A percentile compares a stretch with the other conserved stretches of the same genome.
phyloP scores from a whole-genome alignment of 1,284 basidiomycete genomes.

The Flammula alnicola region DNA sequence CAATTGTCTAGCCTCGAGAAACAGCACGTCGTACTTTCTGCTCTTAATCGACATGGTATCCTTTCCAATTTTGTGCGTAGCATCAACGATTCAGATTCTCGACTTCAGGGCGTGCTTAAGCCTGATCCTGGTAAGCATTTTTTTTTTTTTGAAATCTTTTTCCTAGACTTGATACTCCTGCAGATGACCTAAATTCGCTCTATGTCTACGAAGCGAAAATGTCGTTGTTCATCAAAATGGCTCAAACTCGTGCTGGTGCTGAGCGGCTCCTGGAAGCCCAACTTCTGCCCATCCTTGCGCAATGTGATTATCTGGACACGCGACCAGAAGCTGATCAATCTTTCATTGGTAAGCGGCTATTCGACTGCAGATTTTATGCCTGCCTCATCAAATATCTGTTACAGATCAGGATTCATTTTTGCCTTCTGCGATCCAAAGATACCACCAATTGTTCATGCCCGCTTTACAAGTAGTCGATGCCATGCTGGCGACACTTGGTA shows the following conservation, averaged over 20 bases:
- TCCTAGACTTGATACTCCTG: conserved; percentile 12
- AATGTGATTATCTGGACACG: conserved; percentile 88
- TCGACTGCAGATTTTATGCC: too few species aligned
- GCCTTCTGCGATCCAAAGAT: conserved; percentile 85
- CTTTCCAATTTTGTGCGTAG: conserved; percentile 84
- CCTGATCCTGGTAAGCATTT: conserved; percentile 80
- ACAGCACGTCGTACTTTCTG: conserved; percentile 58
- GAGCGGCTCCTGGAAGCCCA: conserved; percentile 86
- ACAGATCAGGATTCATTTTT: conserved; percentile 87
- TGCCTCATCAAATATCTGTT: too few species aligned
- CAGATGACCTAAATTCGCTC: conserved; percentile 88
- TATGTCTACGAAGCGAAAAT: conserved; percentile 97
- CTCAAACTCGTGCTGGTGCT: conserved; percentile 82
- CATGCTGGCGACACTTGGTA: conserved; percentile 70
- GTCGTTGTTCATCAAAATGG: conserved; percentile 85
- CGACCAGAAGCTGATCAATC: conserved; percentile 82
- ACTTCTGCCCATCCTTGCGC: conserved; percentile 77
- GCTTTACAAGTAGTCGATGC: conserved; percentile 80
- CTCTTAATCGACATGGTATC: conserved; percentile 79
- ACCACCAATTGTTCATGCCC: conserved; percentile 88
- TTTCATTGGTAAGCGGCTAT: conserved; percentile 81
- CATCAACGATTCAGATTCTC: conserved; percentile 82
- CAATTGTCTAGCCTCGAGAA: conserved; percentile 69
- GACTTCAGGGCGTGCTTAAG: conserved; percentile 82
- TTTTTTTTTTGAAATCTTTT: conserved; percentile 6